phyloP scores from a whole-genome alignment of 2,329 filamentous ascomycete genomes.

The Cyphellophora attinorum region DNA sequence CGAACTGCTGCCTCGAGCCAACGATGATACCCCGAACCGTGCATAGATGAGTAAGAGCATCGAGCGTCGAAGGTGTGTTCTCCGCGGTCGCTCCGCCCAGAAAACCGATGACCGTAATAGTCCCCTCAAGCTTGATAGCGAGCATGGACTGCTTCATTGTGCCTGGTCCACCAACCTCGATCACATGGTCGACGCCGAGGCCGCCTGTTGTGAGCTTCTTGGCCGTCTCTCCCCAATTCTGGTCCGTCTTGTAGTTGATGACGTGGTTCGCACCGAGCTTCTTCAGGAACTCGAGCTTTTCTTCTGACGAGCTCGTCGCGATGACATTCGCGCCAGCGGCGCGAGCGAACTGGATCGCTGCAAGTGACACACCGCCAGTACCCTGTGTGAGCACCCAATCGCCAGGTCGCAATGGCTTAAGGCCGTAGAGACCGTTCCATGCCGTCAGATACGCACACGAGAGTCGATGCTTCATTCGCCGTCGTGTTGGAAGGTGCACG shows the following conservation, averaged over 20 bases:
- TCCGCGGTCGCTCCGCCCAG: constrained; percentile 29
- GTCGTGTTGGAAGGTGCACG: constrained; percentile 48
- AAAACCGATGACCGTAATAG: constrained; percentile 42
- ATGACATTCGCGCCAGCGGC: constrained; percentile 46
- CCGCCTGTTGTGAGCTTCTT: constrained; percentile 39
- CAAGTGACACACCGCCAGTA: constrained; percentile 51
- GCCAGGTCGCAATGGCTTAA: constrained; percentile 44
- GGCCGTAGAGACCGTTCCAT: constrained; percentile 57
- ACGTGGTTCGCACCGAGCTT: constrained; percentile 48
- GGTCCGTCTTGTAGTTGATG: constrained; percentile 51
- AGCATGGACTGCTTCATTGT: constrained; percentile 48
- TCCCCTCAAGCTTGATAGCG: constrained; percentile 37
- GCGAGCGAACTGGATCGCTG: constrained; percentile 30
- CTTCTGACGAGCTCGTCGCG: constrained; percentile 48
- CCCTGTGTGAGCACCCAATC: constrained; percentile 51
- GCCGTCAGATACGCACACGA: constrained; percentile 54
- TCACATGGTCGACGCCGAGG: constrained; percentile 50
- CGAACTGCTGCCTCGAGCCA: constrained; percentile 45
- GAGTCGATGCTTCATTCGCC: constrained; percentile 45
- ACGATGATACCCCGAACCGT: constrained; percentile 50
- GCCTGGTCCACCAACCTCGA: constrained; percentile 58
- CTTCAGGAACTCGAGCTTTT: constrained; percentile 44
- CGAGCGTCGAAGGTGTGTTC: constrained; percentile 31
- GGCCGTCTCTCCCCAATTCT: constrained; percentile 53
- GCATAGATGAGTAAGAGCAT: constrained; percentile 40